phyloP scores from a whole-genome alignment of 2,329 filamentous ascomycete genomes.

The Trichoderma pleuroti region DNA sequence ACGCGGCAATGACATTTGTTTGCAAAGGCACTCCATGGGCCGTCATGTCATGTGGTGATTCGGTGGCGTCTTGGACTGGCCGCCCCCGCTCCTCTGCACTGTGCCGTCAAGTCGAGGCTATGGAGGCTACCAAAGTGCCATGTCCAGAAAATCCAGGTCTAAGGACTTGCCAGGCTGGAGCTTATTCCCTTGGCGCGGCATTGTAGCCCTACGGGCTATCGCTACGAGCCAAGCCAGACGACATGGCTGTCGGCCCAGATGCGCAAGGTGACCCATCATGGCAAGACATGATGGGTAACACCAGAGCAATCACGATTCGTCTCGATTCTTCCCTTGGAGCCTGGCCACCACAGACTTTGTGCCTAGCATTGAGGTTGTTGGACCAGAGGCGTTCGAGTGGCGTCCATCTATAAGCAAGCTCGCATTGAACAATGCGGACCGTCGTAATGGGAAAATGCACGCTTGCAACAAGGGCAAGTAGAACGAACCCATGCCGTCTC shows the following conservation, averaged over 20 bases:
- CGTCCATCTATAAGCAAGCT: neutral
- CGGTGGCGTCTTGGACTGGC: conserved; percentile 9
- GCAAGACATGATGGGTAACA: neutral
- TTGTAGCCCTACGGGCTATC: neutral
- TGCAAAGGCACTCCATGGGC: neutral
- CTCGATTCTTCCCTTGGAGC: neutral
- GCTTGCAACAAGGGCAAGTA: neutral
- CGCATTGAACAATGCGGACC: neutral
- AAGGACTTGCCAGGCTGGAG: conserved; percentile 1
- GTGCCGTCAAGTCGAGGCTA: conserved; percentile 15
- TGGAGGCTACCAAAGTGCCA: conserved; percentile 1
- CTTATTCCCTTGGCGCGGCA: conserved; percentile 3
- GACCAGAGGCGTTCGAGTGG: neutral
- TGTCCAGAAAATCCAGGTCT: neutral
- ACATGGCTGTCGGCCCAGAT: neutral
- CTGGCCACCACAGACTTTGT: neutral
- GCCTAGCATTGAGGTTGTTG: neutral
- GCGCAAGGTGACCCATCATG: neutral
- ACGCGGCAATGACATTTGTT: conserved; percentile 12
- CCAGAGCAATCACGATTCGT: neutral
- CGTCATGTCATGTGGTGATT: conserved; percentile 17
- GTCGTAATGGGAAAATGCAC: neutral
- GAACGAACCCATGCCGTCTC: neutral
- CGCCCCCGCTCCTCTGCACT: conserved; percentile 8
- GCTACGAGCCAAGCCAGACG: neutral